Evolutionary conservation across 345 rosid genomes (phyloP).

Genomic region (Eutrema yunnanense): DNA sequence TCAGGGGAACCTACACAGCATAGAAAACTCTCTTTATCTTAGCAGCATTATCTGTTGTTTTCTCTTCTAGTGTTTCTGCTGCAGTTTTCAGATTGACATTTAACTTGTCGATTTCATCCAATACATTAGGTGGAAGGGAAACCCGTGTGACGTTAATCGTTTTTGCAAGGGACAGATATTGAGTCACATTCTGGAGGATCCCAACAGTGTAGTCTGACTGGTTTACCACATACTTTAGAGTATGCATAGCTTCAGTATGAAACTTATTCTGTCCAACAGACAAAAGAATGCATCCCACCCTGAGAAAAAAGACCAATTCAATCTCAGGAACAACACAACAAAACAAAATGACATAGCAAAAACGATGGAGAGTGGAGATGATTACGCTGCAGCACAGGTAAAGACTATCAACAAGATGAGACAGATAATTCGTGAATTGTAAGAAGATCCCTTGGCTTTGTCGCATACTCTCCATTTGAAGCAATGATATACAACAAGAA

Average conservation of each 20-base stretch:
- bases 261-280: conserved; percentile 87
- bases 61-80: conserved; percentile 59
- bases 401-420: conserved; percentile 69
- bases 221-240: conserved; percentile 83
- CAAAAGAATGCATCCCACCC: conserved; percentile 88
- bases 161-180: conserved; percentile 83
- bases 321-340: conserved; percentile 2
- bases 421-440: conserved; percentile 44
- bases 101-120: conserved; percentile 74
- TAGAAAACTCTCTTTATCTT: conserved; percentile 61
- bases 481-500: conserved; percentile 54
- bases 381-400: conserved; percentile 88
- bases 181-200: conserved; percentile 77
- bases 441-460: conserved; percentile 43
- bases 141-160: conserved; percentile 74
- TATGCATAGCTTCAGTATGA: conserved; percentile 63
- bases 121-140: conserved; percentile 61
- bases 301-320: conserved; percentile 24
- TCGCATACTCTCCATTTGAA: conserved; percentile 61
- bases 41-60: conserved; percentile 62
- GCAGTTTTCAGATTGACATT: conserved; percentile 65
- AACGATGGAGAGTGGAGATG: conserved; percentile 6
- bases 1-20: conserved; percentile 52
- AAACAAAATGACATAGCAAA: background rate
- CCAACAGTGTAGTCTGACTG: conserved; percentile 89